Percentiles rank a stretch among this genome's conserved stretches.
phyloP scores from a whole-genome alignment of 2,329 filamentous ascomycete genomes.

The Aspergillus caelatus region DNA sequence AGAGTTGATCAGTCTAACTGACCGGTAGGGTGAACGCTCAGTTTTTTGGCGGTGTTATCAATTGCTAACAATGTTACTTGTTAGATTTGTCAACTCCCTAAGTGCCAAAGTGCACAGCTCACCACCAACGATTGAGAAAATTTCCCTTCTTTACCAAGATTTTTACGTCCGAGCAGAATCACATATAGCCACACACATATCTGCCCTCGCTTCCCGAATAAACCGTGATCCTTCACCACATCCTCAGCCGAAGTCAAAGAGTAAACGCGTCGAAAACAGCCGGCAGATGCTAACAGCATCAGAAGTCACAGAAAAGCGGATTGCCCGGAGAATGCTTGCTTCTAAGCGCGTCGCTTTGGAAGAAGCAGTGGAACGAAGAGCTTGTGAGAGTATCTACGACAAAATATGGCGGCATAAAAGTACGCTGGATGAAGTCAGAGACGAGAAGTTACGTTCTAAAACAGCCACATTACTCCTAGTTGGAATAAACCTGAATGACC shows the following conservation, averaged over 20 bases:
- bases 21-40: slow-evolving; percentile 62
- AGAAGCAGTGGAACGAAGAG: slow-evolving; percentile 84
- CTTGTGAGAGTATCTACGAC: slow-evolving; percentile 83
- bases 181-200: slow-evolving; percentile 86
- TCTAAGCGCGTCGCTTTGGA: slow-evolving; percentile 76
- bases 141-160: slow-evolving; percentile 88
- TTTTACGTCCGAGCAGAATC: slow-evolving; percentile 82
- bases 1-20: slow-evolving; percentile 85
- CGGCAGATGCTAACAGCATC: slow-evolving; percentile 90
- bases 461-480: slow-evolving; percentile 89
- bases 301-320: slow-evolving; percentile 79
- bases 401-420: slow-evolving; percentile 89
- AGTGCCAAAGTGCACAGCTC: slow-evolving; percentile 82
- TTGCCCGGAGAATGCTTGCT: slow-evolving; percentile 75
- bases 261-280: slow-evolving; percentile 47
- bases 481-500: slow-evolving; percentile 82
- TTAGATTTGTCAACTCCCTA: slow-evolving; percentile 86
- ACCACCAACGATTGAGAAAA: slow-evolving; percentile 78
- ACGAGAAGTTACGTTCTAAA: slow-evolving; percentile 92
- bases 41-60: no score
- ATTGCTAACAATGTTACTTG: slow-evolving; percentile 10
- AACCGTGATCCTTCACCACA: slow-evolving; percentile 67
- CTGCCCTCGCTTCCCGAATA: slow-evolving; percentile 73
- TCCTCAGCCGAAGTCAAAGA: slow-evolving; percentile 57
- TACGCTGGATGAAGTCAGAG: slow-evolving; percentile 91